These are phyloP conservation scores for Corynascus novoguineensis DNA, from an alignment of 495 filamentous ascomycete species.

Conservation along the genomic window DNA sequence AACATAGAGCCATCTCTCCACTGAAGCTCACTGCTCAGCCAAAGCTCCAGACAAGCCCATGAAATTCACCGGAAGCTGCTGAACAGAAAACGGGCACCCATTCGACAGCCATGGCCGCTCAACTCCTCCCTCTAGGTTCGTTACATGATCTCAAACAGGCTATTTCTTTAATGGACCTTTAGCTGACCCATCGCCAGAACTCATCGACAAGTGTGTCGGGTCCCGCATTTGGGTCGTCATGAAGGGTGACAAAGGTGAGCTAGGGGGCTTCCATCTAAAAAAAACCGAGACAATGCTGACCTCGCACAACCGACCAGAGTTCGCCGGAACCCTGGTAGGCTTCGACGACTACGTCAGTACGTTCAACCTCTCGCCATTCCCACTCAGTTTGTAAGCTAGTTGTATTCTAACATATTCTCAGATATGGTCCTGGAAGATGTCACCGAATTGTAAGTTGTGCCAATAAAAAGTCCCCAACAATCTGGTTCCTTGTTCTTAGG, in stretches of 20 bases:
- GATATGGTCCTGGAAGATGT: slow-evolving; percentile 98
- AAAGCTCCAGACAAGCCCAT: neutral
- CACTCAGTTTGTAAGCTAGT: neutral
- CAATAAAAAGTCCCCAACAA: neutral
- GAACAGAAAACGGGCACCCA: neutral
- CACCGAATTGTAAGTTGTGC: slow-evolving; percentile 77
- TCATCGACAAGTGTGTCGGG: slow-evolving; percentile 98
- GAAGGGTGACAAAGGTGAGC: slow-evolving; percentile 91
- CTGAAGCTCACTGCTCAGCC: neutral
- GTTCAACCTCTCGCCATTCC: slow-evolving; percentile 37
- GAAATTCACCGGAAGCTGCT: slow-evolving; percentile 4
- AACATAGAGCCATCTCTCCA: neutral
- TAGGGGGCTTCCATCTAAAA: neutral
- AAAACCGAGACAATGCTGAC: neutral
- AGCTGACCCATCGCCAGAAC: slow-evolving; percentile 51
- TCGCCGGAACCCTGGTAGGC: slow-evolving; percentile 84
- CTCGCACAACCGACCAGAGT: slow-evolving; percentile 57
- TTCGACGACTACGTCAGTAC: slow-evolving; percentile 99
- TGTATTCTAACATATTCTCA: slow-evolving; percentile 34
- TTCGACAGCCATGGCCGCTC: slow-evolving; percentile 58
- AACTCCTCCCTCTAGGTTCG: slow-evolving; percentile 72
- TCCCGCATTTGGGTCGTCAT: slow-evolving; percentile 98
- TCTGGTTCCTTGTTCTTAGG: neutral
- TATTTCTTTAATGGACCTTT: neutral
- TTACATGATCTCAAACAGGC: neutral